A percentile compares a stretch with the other conserved stretches of the same genome.
phyloP scores from a whole-genome alignment of 192 early-diverging fungal genomes.

The Paraglomus occultum region DNA sequence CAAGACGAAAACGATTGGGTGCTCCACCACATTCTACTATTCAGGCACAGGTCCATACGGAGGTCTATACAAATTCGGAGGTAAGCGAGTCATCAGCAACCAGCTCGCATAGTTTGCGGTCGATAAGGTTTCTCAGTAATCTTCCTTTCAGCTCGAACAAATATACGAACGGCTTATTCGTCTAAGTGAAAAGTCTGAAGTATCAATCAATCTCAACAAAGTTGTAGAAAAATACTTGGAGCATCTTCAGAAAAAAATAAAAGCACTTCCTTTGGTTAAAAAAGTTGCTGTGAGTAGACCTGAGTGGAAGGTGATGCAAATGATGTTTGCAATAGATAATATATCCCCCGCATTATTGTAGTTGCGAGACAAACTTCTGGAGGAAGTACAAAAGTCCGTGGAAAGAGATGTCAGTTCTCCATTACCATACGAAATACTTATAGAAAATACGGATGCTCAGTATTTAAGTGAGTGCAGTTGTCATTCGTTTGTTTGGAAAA shows the following conservation, averaged over 20 bases:
- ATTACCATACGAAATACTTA: conserved; percentile 46
- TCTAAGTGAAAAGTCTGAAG: conserved; percentile 7
- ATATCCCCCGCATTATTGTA: background rate
- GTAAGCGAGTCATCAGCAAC: conserved; percentile 23
- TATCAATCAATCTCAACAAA: background rate
- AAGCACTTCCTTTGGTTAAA: conserved; percentile 21
- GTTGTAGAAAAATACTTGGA: conserved; percentile 23
- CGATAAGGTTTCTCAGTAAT: background rate
- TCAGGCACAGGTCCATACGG: conserved; percentile 57
- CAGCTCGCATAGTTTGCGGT: background rate
- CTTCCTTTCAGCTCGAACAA: conserved; percentile 32
- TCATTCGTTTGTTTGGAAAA: background rate
- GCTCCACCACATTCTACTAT: conserved; percentile 63
- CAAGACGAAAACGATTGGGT: conserved; percentile 65
- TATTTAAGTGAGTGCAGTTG: conserved; percentile 30
- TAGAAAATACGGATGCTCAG: conserved; percentile 45
- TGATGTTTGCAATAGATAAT: too few species aligned
- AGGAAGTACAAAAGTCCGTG: conserved; percentile 37
- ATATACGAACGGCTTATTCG: conserved; percentile 40
- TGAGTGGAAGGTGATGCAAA: too few species aligned
- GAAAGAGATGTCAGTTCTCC: conserved; percentile 27
- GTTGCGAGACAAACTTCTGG: conserved; percentile 38
- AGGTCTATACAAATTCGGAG: conserved; percentile 62
- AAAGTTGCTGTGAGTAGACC: conserved; percentile 3
- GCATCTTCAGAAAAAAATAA: conserved; percentile 40